Evolutionary conservation across 2,329 filamentous ascomycete species (phyloP).

Genomic region (Microascus cirrosus): DNA sequence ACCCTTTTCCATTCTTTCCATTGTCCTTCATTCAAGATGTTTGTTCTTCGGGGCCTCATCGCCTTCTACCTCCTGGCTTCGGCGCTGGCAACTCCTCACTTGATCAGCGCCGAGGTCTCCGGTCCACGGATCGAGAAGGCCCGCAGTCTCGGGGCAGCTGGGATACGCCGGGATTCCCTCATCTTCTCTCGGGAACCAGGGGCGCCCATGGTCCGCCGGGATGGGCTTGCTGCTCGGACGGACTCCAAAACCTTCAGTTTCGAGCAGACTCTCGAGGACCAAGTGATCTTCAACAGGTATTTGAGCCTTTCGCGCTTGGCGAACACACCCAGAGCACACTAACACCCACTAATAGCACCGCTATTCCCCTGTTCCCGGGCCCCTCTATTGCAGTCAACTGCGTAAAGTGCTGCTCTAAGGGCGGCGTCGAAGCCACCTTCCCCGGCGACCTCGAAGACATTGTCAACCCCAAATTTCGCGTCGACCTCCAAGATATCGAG

Average conservation of each 20-base stretch:
- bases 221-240: conserved; percentile 4
- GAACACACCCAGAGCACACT: background rate
- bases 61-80: background rate
- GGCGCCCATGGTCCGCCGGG: conserved; percentile 5
- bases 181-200: background rate
- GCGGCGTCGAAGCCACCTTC: conserved; percentile 3
- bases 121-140: background rate
- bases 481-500: conserved; percentile 3
- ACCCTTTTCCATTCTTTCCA: background rate
- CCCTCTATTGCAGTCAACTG: conserved; percentile 3
- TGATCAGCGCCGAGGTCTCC: background rate
- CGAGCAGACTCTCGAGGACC: conserved; percentile 3
- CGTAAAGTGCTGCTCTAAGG: conserved; percentile 4
- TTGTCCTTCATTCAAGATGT: background rate
- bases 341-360: background rate
- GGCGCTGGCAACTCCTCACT: conserved; percentile 1
- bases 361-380: conserved; percentile 1
- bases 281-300: conserved; percentile 6
- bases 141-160: background rate
- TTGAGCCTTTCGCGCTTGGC: background rate
- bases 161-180: background rate
- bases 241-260: conserved; percentile 1
- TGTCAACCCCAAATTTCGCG: conserved; percentile 5
- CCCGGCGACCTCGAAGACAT: conserved; percentile 2
- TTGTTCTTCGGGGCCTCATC: background rate